Percentiles rank a stretch among this genome's conserved stretches.
phyloP scores from a whole-genome alignment of 768 basidiomycete species.

The Rhodosporidiobolus sp. region DNA sequence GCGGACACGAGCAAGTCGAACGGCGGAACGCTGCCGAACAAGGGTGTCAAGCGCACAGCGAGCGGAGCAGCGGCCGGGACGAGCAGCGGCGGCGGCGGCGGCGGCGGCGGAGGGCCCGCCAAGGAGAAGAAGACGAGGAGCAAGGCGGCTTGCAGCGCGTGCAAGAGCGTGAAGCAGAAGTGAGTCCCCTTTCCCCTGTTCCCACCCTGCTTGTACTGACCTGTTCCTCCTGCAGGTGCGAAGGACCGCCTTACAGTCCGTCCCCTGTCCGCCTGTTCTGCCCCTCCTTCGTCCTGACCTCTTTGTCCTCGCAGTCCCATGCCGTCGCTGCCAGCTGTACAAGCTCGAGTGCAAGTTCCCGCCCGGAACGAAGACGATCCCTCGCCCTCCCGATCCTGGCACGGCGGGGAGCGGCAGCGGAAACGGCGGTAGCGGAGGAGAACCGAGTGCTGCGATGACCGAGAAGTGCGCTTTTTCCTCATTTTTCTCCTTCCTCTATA shows the following conservation, averaged over 20 bases:
- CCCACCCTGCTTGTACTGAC: not conserved
- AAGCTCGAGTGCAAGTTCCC: conserved; percentile 41
- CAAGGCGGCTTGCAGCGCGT: conserved; percentile 29
- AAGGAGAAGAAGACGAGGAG: conserved; percentile 38
- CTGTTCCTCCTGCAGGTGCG: conserved; percentile 14
- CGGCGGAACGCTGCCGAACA: too few relatives aligned
- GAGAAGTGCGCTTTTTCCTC: conserved; percentile 14
- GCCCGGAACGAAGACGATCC: conserved; percentile 20
- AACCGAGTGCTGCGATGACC: not conserved
- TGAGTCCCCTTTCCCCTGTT: not conserved
- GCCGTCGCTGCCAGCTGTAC: conserved; percentile 39
- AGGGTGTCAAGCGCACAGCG: not conserved
- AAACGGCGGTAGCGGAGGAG: not conserved
- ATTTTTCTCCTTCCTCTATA: too few relatives aligned
- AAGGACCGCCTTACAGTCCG: conserved; percentile 35
- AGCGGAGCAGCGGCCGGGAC: not conserved
- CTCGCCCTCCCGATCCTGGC: conserved; percentile 5
- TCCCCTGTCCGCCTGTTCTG: not conserved
- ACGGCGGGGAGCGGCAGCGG: not conserved
- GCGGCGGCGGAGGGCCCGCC: not conserved
- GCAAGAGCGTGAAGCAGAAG: conserved; percentile 38
- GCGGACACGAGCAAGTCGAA: too few relatives aligned
- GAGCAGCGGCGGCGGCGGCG: not conserved
- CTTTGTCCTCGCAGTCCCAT: conserved; percentile 21
- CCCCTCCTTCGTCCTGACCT: not conserved